Base-by-base conservation (phyloP, 805 yeast species). In the Millerozyma acaciae region DNA sequence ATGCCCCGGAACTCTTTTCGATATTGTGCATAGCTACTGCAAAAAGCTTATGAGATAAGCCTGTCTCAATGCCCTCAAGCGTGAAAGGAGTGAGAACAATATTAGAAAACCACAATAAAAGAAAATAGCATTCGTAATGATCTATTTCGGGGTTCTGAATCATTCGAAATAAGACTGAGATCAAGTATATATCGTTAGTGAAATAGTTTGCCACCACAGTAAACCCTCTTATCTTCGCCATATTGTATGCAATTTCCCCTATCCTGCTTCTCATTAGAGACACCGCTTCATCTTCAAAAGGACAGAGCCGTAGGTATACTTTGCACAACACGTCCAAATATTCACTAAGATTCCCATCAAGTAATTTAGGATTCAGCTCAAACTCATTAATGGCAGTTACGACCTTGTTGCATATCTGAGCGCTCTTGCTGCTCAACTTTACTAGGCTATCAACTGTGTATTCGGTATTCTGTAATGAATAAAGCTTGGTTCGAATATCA, bases 81-180 rank as follows among this genome's bases (percentile, higher is more conserved):
- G 75, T 69, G 48, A 89, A 88, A 0, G 97, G 97, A 0, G 80
- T 75, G n/a, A 84, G 59, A 0, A 78, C 70, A 15, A 88, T 58
- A 7, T 80, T 75, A 0, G 81, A 70, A 7, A 86, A 65, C 95
- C 96, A 89, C 3, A 83, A 60, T 6, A 87, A 55, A 26, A 78
- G 49, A 8, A 80, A 29, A 37, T 59, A 62, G 1, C 39, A 33
- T 32, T 60, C 64, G 34, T 44, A 44, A 18, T 51, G 61, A 6
- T 30, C 32, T 8, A 38, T 26, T 3, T 23, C 15, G 1, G 32
- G 16, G 2, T 12, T 30, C n/a, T 34, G 49, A 17, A 18, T 22
- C 7, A 37, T 28, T 2, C 18, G 35, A 16, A 55, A 26, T 13
- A n/a, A 74, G 3, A 43, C 37, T 0, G 68, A 63, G 5, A 85